Conservation (phyloP, 345 rosid species). For the Zanthoxylum bungeanum region DNA sequence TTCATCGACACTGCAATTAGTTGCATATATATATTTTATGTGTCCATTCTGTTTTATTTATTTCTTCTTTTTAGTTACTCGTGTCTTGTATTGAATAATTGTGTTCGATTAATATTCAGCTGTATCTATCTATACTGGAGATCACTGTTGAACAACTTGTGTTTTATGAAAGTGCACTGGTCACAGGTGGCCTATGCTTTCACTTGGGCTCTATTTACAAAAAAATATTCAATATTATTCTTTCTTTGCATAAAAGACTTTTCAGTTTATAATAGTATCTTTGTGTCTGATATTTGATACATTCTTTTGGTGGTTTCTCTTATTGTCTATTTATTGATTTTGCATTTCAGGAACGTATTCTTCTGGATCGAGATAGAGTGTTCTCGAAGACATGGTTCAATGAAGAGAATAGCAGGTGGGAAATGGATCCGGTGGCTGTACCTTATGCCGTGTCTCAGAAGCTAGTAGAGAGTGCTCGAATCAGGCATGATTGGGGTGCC, state of each 20-base stretch:
- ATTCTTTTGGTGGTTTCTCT: conserved; percentile 8
- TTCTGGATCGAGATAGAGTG: conserved; percentile 87
- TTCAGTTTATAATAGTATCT: not conserved
- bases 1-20: not conserved
- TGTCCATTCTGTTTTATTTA: not conserved
- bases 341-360: conserved; percentile 67
- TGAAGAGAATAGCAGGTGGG: conserved; percentile 80
- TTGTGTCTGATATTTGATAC: not conserved
- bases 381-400: conserved; percentile 83
- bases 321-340: conserved; percentile 15
- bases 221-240: not conserved
- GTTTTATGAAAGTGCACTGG: not conserved
- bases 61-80: not conserved
- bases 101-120: not conserved
- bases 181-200: not conserved
- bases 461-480: conserved; percentile 68
- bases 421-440: conserved; percentile 82
- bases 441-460: conserved; percentile 86
- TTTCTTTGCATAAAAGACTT: not conserved
- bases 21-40: not conserved
- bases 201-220: not conserved
- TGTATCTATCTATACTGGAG: not conserved
- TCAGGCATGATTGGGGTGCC: conserved; percentile 93
- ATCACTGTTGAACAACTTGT: not conserved
- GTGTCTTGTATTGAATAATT: not conserved